A percentile compares a stretch with the other conserved stretches of the same genome.
Evolutionary conservation across 768 basidiomycete species (phyloP).

Genomic region (Tricholoma flavovirens): DNA sequence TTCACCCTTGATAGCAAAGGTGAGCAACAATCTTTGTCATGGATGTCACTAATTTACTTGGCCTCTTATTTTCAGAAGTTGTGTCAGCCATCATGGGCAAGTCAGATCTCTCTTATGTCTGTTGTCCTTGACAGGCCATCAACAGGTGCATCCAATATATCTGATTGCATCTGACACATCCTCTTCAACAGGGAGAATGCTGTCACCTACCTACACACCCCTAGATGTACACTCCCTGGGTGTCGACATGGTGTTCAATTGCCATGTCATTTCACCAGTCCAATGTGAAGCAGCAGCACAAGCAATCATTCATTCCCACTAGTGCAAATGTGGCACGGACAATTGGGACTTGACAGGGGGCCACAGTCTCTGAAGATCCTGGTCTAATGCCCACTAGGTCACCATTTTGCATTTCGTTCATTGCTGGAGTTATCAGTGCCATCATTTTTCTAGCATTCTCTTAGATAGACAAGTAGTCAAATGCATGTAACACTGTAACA

Average conservation of each 20-base stretch:
- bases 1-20: not conserved
- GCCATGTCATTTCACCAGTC: not conserved
- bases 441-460: not conserved
- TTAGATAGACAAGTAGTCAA: conserved; percentile 1
- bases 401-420: not conserved
- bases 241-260: too few species aligned
- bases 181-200: not conserved
- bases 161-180: not conserved
- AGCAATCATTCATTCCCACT: not conserved
- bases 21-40: not conserved
- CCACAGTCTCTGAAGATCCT: conserved; percentile 1
- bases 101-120: not conserved
- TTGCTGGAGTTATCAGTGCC: not conserved
- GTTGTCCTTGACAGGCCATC: not conserved
- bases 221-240: not conserved
- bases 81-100: not conserved
- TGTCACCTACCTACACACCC: not conserved
- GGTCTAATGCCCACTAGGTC: not conserved
- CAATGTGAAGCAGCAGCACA: not conserved
- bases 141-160: not conserved
- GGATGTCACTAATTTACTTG: not conserved
- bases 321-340: not conserved
- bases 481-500: not conserved
- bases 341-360: too few species aligned
- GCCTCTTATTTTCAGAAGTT: not conserved